These are phyloP conservation scores for Fusarium palustre DNA, from an alignment of 2,329 filamentous ascomycete genomes.

Conservation along the genomic window DNA sequence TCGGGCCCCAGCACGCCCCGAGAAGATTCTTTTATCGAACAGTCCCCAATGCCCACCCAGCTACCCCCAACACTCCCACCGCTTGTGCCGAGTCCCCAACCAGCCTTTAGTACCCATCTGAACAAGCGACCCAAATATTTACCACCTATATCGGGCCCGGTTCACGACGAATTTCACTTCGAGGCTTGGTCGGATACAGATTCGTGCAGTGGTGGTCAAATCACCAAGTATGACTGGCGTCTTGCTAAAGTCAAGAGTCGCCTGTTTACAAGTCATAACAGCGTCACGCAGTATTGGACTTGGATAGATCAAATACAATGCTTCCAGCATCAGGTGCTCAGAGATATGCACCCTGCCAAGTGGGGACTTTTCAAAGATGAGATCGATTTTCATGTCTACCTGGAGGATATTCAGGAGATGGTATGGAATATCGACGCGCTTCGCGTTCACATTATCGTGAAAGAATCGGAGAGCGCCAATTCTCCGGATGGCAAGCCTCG, in stretches of 20 bases:
- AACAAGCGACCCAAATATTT: slow-evolving; percentile 46
- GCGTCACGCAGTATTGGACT: slow-evolving; percentile 68
- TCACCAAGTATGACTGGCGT: slow-evolving; percentile 63
- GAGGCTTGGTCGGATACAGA: slow-evolving; percentile 65
- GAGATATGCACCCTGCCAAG: slow-evolving; percentile 55
- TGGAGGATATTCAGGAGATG: slow-evolving; percentile 61
- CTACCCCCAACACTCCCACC: slow-evolving; percentile 14
- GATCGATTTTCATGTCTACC: slow-evolving; percentile 62
- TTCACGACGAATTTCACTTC: slow-evolving; percentile 56
- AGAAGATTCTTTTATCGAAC: slow-evolving; percentile 45
- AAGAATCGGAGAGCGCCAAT: slow-evolving; percentile 44
- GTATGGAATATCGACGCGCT: slow-evolving; percentile 57
- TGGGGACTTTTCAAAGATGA: slow-evolving; percentile 65
- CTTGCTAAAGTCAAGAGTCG: slow-evolving; percentile 65
- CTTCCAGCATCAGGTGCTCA: slow-evolving; percentile 67
- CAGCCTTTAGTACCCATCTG: slow-evolving; percentile 33
- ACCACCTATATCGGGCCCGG: slow-evolving; percentile 26
- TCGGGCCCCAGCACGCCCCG: slow-evolving; percentile 47
- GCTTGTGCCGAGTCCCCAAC: slow-evolving; percentile 7
- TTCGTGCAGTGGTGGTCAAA: slow-evolving; percentile 59
- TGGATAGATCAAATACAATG: slow-evolving; percentile 56
- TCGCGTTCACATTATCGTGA: slow-evolving; percentile 58
- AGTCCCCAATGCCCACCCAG: slow-evolving; percentile 45
- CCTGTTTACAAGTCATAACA: slow-evolving; percentile 58
- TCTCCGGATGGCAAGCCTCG: slow-evolving; percentile 52